Evolutionary conservation across 2,329 filamentous ascomycete genomes (phyloP).

Genomic region (Botryotinia convoluta): DNA sequence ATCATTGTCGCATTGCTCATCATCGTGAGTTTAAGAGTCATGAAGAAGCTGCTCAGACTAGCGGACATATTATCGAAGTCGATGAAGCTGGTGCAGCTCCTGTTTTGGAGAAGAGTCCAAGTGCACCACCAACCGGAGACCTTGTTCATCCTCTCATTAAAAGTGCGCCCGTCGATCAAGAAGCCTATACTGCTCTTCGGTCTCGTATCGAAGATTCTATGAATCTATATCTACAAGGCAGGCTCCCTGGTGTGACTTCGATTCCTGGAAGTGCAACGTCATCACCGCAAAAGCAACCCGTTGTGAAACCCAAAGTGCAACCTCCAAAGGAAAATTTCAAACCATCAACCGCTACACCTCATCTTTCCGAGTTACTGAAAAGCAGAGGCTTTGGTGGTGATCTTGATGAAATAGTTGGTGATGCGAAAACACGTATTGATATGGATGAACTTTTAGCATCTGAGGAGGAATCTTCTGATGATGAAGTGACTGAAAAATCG

Average conservation of each 20-base stretch:
- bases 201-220: constrained; percentile 55
- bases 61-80: constrained; percentile 77
- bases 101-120: constrained; percentile 43
- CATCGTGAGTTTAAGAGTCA: constrained; percentile 93
- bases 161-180: constrained; percentile 52
- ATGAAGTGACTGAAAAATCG: constrained; percentile 46
- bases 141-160: constrained; percentile 63
- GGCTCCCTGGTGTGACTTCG: constrained; percentile 48
- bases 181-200: constrained; percentile 51
- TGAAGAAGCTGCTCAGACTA: constrained; percentile 85
- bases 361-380: constrained; percentile 65
- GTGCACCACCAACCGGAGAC: constrained; percentile 39
- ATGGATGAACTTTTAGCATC: constrained; percentile 50
- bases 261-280: constrained; percentile 43
- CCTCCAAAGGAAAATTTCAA: constrained; percentile 43
- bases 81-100: constrained; percentile 54
- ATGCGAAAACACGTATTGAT: constrained; percentile 55
- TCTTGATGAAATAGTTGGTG: constrained; percentile 58
- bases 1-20: constrained; percentile 96
- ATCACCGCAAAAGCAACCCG: constrained; percentile 23
- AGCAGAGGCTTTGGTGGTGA: constrained; percentile 60
- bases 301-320: constrained; percentile 36
- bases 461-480: constrained; percentile 55
- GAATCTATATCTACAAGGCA: constrained; percentile 51
- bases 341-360: constrained; percentile 58